These are phyloP conservation scores for Apiospora hydei DNA, from an alignment of 2,329 filamentous ascomycete genomes.

Conservation along the genomic window DNA sequence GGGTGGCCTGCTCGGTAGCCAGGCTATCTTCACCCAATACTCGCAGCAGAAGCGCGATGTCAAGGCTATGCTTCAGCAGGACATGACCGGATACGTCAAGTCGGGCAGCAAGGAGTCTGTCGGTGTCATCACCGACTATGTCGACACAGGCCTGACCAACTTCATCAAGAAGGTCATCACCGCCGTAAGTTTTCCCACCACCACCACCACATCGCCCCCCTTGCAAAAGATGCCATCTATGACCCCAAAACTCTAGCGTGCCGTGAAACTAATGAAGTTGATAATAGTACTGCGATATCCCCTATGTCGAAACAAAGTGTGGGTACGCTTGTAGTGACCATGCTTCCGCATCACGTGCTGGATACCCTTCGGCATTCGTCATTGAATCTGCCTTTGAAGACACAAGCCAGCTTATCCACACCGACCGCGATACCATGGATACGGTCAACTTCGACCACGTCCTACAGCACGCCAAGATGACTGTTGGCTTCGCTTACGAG, in stretches of 20 bases:
- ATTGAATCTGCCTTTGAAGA: constrained; percentile 67
- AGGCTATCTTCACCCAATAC: constrained; percentile 54
- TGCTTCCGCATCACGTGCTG: constrained; percentile 70
- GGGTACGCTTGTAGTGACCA: constrained; percentile 72
- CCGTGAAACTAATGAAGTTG: not conserved
- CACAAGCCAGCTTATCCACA: constrained; percentile 76
- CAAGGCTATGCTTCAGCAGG: constrained; percentile 53
- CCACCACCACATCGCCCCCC: not conserved
- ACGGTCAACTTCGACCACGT: constrained; percentile 73
- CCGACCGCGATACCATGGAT: constrained; percentile 74
- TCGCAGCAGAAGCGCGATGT: constrained; percentile 42
- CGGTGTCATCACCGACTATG: constrained; percentile 50
- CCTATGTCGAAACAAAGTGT: constrained; percentile 56
- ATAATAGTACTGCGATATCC: constrained; percentile 45
- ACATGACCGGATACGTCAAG: constrained; percentile 51
- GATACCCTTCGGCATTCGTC: constrained; percentile 71
- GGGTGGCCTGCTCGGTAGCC: constrained; percentile 78
- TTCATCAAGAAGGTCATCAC: constrained; percentile 49
- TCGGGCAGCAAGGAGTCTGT: constrained; percentile 40
- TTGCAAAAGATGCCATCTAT: not conserved
- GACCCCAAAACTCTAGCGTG: no score
- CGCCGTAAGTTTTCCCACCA: constrained; percentile 30
- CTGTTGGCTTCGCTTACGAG: constrained; percentile 56
- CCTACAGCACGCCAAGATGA: constrained; percentile 66
- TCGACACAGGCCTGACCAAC: constrained; percentile 44